Base-by-base conservation (phyloP, 495 filamentous ascomycete genomes). In the Elaphomyces granulatus region DNA sequence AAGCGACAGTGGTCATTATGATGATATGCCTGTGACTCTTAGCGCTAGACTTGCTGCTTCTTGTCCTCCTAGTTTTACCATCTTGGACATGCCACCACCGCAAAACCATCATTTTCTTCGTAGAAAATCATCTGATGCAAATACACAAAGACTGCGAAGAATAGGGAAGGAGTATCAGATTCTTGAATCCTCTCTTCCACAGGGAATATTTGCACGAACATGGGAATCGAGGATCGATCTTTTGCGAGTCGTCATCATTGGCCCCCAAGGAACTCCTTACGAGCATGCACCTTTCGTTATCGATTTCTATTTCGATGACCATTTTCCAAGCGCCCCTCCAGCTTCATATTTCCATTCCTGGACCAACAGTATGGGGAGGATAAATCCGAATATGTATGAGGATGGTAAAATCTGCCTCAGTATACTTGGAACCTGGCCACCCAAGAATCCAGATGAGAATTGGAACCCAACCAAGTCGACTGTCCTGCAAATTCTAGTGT, bases 361-460 rank as follows among this genome's bases (percentile, higher is more conserved):
- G 73, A 67, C 66, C 0, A 47, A 59, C 30, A 60, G 64, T 2
- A 42, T 61, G 6, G 74, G 70, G 2, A 55, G 59, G 10, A 59
- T 78, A 26, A 80, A 80, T 48, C 75, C 75, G 1, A 80, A 80
- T 45, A 48, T 80, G 3, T 77, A 77, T 45, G 71, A 77, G 45
- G 64, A 78, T 46, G 72, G 75, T 10, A 75, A 66, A 36, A 71
- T 78, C 21, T 80, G 75, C 42, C 54, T 80, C 8, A 74, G 51
- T 32, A 52, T 80, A 16, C 49, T 80, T 8, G 75, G 73, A 2
- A 78, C 75, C 2, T 80, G 75, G 75, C 59, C 68, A 37, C 55
- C 66, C 0, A 54, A 67, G 37, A 58, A 62, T 17, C 60, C 60
- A 4, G 61, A 61, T 23, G 75, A 80, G 45, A 51, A 38, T 15